phyloP scores from a whole-genome alignment of 2,329 filamentous ascomycete genomes.

The Fusarium staphyleae region DNA sequence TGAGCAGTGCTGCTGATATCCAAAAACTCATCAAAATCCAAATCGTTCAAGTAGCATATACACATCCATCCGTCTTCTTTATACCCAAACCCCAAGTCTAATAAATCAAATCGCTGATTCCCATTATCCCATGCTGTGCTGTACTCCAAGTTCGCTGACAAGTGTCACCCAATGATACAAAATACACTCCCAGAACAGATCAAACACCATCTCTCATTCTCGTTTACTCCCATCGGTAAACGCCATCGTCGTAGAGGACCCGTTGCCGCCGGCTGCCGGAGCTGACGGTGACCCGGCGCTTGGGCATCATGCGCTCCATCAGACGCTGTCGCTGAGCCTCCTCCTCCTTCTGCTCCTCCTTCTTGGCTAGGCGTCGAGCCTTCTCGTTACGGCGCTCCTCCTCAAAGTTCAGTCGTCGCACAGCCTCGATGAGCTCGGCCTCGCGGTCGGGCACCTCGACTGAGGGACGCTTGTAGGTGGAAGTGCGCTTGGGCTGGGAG shows the following conservation, averaged over 20 bases:
- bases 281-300: slow-evolving; percentile 48
- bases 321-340: slow-evolving; percentile 51
- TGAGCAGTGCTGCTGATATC: too few relatives aligned
- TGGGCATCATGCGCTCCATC: slow-evolving; percentile 51
- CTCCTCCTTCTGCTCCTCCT: slow-evolving; percentile 45
- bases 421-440: slow-evolving; percentile 46
- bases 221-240: slow-evolving; percentile 48
- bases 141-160: too few relatives aligned
- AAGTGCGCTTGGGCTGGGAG: slow-evolving; percentile 32
- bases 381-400: slow-evolving; percentile 45
- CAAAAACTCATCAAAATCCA: too few relatives aligned
- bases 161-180: too few relatives aligned
- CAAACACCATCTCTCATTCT: too few relatives aligned
- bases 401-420: slow-evolving; percentile 46
- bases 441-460: slow-evolving; percentile 38
- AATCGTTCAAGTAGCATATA: too few relatives aligned
- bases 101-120: too few relatives aligned
- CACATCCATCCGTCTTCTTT: too few relatives aligned
- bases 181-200: too few relatives aligned
- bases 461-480: slow-evolving; percentile 35
- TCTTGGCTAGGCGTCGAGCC: slow-evolving; percentile 37
- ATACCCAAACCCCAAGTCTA: too few relatives aligned
- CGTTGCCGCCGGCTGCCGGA: slow-evolving; percentile 47
- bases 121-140: too few relatives aligned
- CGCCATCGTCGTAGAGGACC: slow-evolving; percentile 49